These are phyloP conservation scores for Xerocomus nothofagi DNA, from an alignment of 1,284 basidiomycete genomes.

Conservation along the genomic window DNA sequence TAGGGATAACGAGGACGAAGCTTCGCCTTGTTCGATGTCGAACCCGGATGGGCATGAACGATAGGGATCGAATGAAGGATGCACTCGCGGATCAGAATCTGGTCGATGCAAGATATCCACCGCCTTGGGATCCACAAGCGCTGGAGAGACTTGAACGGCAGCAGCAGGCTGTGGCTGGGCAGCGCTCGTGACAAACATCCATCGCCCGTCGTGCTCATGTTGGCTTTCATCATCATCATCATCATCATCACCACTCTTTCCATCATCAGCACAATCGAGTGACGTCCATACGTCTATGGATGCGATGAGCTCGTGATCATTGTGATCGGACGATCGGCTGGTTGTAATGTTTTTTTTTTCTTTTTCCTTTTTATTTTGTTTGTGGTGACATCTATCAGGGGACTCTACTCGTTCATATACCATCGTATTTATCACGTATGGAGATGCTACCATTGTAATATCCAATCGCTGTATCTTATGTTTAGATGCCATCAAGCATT, in stretches of 20 bases:
- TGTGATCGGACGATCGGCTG: too few relatives aligned
- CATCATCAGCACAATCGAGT: not conserved
- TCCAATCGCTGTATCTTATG: conserved; percentile 26
- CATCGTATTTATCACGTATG: conserved; percentile 12
- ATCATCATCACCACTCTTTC: not conserved
- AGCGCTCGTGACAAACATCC: conserved; percentile 15
- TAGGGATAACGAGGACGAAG: conserved; percentile 84
- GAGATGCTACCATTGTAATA: conserved; percentile 23
- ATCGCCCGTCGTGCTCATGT: not conserved
- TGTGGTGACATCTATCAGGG: conserved; percentile 4
- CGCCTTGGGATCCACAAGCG: conserved; percentile 66
- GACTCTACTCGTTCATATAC: conserved; percentile 16
- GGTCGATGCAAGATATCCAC: conserved; percentile 68
- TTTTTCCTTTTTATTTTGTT: not conserved
- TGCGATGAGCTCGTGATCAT: not conserved
- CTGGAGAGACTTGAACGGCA: conserved; percentile 29
- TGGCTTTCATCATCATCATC: not conserved
- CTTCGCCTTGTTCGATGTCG: conserved; percentile 70
- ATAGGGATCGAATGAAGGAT: conserved; percentile 65
- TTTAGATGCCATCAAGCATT: conserved; percentile 1
- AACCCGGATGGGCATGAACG: conserved; percentile 69
- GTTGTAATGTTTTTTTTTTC: conserved; percentile 2
- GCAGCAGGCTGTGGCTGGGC: conserved; percentile 21
- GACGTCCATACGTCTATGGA: conserved; percentile 9
- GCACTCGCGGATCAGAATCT: conserved; percentile 73